Evolutionary conservation across 2,329 filamentous ascomycete genomes (phyloP).

Genomic region (Myriosclerotinia duriaeana): DNA sequence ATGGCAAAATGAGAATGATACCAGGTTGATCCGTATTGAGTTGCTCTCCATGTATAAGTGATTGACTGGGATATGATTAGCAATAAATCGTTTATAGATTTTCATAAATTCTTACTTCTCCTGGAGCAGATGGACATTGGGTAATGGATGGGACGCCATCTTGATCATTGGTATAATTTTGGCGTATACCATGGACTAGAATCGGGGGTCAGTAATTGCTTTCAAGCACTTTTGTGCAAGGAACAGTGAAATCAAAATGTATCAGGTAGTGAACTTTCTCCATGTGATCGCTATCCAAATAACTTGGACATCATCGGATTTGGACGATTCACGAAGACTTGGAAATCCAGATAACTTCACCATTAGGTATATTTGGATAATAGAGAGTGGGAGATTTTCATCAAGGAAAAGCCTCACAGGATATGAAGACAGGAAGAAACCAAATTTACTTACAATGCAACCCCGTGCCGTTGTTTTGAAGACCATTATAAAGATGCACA

Average conservation of each 20-base stretch:
- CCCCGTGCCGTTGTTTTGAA: slow-evolving; percentile 42
- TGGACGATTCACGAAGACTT: too few species aligned
- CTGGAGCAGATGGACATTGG: slow-evolving; percentile 61
- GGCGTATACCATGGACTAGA: slow-evolving; percentile 47
- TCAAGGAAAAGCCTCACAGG: too few species aligned
- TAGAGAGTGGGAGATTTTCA: not conserved
- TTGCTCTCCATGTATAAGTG: slow-evolving; percentile 29
- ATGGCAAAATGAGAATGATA: slow-evolving; percentile 54
- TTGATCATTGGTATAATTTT: slow-evolving; percentile 43
- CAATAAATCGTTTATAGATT: not conserved
- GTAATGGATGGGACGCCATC: slow-evolving; percentile 49
- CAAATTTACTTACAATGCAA: slow-evolving; percentile 41
- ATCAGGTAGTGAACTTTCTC: not conserved
- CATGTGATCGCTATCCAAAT: not conserved
- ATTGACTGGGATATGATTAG: slow-evolving; percentile 14
- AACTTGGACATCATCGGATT: not conserved
- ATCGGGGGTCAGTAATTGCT: not conserved
- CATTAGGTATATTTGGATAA: not conserved
- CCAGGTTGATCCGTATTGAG: slow-evolving; percentile 24
- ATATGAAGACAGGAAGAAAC: not conserved
- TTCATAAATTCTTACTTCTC: not conserved
- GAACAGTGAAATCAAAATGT: not conserved
- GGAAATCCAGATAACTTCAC: too few species aligned
- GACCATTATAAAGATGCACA: slow-evolving; percentile 37
- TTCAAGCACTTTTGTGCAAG: not conserved